Conservation (phyloP, 371 early-diverging fungal genomes). For the Syncephalastrum racemosum region DNA sequence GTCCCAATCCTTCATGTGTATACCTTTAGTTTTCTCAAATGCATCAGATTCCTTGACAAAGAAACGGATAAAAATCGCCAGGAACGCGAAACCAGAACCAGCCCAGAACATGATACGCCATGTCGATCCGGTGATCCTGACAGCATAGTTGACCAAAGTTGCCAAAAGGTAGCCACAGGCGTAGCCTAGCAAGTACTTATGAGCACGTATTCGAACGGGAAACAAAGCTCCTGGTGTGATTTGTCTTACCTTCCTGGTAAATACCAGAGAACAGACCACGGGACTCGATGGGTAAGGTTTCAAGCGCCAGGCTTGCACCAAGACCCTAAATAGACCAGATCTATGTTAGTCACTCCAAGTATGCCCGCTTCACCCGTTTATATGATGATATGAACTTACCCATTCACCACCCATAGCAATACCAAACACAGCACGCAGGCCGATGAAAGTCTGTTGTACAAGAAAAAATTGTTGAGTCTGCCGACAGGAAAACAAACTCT, state of each 20-base stretch:
- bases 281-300: conserved; percentile 60
- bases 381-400: conserved; percentile 13
- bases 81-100: conserved; percentile 55
- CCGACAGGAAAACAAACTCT: conserved; percentile 45
- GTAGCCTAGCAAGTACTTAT: conserved; percentile 31
- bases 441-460: conserved; percentile 26
- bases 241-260: conserved; percentile 52
- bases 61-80: conserved; percentile 55
- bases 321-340: conserved; percentile 40
- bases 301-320: conserved; percentile 65
- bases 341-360: background rate
- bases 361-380: background rate
- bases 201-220: background rate
- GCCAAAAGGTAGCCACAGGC: conserved; percentile 65
- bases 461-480: background rate
- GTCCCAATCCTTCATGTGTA: too few relatives aligned
- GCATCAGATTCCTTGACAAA: conserved; percentile 63
- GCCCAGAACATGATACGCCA: conserved; percentile 74
- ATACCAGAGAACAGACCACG: conserved; percentile 72
- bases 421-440: conserved; percentile 65
- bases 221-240: background rate
- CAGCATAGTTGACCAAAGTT: conserved; percentile 52
- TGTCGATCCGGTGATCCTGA: conserved; percentile 36
- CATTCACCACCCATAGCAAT: conserved; percentile 78
- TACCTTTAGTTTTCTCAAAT: conserved; percentile 37